These are phyloP conservation scores for Multifurca ochricompacta DNA, from an alignment of 768 basidiomycete species.

Conservation along the genomic window DNA sequence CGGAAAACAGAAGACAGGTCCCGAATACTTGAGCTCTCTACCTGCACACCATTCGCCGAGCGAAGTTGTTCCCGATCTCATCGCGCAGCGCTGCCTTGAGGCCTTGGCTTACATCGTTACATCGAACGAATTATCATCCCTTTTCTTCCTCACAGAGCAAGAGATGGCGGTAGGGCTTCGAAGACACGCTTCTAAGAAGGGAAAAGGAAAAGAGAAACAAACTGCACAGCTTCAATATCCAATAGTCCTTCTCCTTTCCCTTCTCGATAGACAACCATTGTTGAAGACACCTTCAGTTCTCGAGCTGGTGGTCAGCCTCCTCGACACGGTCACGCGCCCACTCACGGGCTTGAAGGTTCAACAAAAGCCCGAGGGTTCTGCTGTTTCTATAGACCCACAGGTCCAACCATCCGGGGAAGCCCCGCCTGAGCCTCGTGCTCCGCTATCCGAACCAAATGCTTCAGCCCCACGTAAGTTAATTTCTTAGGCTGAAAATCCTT, in stretches of 20 bases:
- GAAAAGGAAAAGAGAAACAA: slow-evolving; percentile 92
- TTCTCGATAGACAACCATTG: slow-evolving; percentile 81
- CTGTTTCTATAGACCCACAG: not conserved
- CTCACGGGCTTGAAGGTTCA: slow-evolving; percentile 55
- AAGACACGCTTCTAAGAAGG: slow-evolving; percentile 66
- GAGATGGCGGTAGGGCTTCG: slow-evolving; percentile 78
- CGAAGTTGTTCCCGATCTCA: slow-evolving; percentile 84
- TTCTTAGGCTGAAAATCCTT: not conserved
- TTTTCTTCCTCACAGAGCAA: slow-evolving; percentile 95
- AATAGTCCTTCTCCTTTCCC: slow-evolving; percentile 77
- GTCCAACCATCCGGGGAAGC: slow-evolving; percentile 6
- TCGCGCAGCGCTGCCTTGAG: slow-evolving; percentile 92
- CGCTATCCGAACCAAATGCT: not conserved
- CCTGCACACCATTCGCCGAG: slow-evolving; percentile 48
- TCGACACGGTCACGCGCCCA: slow-evolving; percentile 85
- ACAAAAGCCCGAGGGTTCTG: slow-evolving; percentile 27
- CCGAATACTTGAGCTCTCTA: slow-evolving; percentile 45
- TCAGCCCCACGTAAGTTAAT: slow-evolving; percentile 10
- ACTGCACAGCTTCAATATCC: slow-evolving; percentile 79
- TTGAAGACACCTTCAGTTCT: slow-evolving; percentile 85
- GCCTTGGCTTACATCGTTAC: slow-evolving; percentile 82
- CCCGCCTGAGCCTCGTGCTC: slow-evolving; percentile 10
- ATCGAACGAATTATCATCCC: slow-evolving; percentile 72
- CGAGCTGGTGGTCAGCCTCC: slow-evolving; percentile 83
- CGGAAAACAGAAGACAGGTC: slow-evolving; percentile 60